These are phyloP conservation scores for Litchi chinensis DNA, from an alignment of 345 rosid species.

Conservation along the genomic window DNA sequence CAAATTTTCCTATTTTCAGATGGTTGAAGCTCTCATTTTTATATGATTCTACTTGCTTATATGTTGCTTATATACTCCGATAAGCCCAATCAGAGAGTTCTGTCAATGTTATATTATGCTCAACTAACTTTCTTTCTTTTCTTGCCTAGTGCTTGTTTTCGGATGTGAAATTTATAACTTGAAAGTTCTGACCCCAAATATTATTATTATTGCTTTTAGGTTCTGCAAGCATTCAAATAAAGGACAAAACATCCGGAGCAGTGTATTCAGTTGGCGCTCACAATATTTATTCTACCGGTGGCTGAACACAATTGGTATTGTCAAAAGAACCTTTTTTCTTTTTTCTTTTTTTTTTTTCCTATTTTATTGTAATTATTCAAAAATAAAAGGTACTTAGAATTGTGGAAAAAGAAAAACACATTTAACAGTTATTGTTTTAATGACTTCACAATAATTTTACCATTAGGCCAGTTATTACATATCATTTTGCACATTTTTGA, in stretches of 20 bases:
- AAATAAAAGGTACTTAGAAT: too few relatives aligned
- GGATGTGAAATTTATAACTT: background rate
- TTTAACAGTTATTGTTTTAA: too few relatives aligned
- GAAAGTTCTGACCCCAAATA: background rate
- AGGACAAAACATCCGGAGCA: conserved; percentile 50
- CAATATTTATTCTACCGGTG: conserved; percentile 26
- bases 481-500: too few relatives aligned
- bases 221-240: conserved; percentile 70
- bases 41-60: background rate
- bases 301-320: background rate
- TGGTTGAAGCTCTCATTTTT: background rate
- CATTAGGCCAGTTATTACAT: too few relatives aligned
- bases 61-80: too few relatives aligned
- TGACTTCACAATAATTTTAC: too few relatives aligned
- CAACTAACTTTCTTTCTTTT: background rate
- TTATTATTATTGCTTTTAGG: conserved; percentile 46
- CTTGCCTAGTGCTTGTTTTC: too few relatives aligned
- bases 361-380: too few relatives aligned
- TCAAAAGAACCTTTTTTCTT: too few relatives aligned
- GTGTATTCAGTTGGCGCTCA: conserved; percentile 54
- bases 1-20: background rate
- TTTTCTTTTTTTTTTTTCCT: too few relatives aligned
- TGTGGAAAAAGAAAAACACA: too few relatives aligned
- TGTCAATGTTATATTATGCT: background rate
- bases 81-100: background rate